Conservation (phyloP, 75 land plant species). For the Chamaecyparis obtusa region DNA sequence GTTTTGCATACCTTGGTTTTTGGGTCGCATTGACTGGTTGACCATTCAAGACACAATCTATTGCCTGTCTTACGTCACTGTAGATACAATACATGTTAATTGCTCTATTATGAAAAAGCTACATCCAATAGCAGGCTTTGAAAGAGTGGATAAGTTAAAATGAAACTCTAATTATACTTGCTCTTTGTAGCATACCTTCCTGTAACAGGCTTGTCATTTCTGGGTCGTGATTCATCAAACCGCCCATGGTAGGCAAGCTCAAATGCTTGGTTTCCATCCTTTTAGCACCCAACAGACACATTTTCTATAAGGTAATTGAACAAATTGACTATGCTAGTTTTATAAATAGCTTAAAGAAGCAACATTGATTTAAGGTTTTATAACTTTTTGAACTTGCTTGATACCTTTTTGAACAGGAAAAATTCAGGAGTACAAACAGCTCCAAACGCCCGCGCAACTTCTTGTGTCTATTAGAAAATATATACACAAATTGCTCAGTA, state of each 20-base stretch:
- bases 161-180: neutral
- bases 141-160: neutral
- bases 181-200: constrained; percentile 29
- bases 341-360: neutral
- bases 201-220: constrained; percentile 35
- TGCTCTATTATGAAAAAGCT: neutral
- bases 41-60: constrained; percentile 39
- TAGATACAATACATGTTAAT: neutral
- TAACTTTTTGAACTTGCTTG: neutral
- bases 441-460: constrained; percentile 88
- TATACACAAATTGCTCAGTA: neutral
- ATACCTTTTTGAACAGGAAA: constrained; percentile 85
- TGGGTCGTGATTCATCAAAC: constrained; percentile 50
- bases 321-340: neutral
- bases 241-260: constrained; percentile 52
- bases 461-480: constrained; percentile 63
- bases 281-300: neutral
- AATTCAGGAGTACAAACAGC: constrained; percentile 98
- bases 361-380: neutral
- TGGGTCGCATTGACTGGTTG: constrained; percentile 30
- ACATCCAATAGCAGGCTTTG: neutral
- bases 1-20: constrained; percentile 33
- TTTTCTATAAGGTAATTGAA: neutral
- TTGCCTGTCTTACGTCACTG: constrained; percentile 44
- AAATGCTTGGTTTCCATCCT: constrained; percentile 37